Conservation (phyloP, 2,329 filamentous ascomycete genomes). For the Colletotrichum tabaci region DNA sequence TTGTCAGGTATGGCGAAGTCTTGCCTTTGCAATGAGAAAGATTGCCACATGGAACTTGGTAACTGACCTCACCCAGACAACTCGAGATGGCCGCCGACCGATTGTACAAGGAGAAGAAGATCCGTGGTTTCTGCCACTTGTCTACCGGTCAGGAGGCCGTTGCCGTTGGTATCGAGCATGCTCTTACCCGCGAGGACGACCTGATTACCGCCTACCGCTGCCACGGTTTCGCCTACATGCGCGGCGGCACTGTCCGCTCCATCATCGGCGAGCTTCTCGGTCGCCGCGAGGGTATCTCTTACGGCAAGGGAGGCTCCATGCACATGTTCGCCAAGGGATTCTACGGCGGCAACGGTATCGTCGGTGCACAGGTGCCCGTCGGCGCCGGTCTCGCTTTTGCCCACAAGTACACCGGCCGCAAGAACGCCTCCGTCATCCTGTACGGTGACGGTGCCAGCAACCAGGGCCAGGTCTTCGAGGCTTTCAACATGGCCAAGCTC, state of each 20-base stretch:
- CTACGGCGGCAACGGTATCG: slow-evolving; percentile 99
- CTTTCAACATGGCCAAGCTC: slow-evolving; percentile 99
- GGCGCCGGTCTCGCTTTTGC: slow-evolving; percentile 97
- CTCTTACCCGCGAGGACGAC: slow-evolving; percentile 91
- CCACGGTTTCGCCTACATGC: slow-evolving; percentile 98
- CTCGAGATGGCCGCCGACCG: slow-evolving; percentile 99
- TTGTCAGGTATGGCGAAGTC: slow-evolving; percentile 78
- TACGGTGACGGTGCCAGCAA: slow-evolving; percentile 99
- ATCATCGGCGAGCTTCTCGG: slow-evolving; percentile 98
- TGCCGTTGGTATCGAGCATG: slow-evolving; percentile 96
- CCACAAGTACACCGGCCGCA: slow-evolving; percentile 91
- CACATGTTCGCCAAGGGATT: slow-evolving; percentile 99
- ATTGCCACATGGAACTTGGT: not conserved
- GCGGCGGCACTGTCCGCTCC: slow-evolving; percentile 88
- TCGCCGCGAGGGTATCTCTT: slow-evolving; percentile 95
- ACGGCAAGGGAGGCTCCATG: slow-evolving; percentile 99
- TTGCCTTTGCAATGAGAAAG: not conserved
- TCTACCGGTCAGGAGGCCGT: slow-evolving; percentile 98
- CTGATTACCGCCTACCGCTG: slow-evolving; percentile 98
- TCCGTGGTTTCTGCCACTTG: slow-evolving; percentile 99
- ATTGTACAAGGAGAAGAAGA: slow-evolving; percentile 99
- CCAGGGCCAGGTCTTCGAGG: slow-evolving; percentile 99
- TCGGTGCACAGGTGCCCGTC: slow-evolving; percentile 97
- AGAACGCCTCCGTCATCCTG: slow-evolving; percentile 88
- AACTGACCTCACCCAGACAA: slow-evolving; percentile 72